Conservation (phyloP, 75 land plant species). For the Pinus albicaulis region DNA sequence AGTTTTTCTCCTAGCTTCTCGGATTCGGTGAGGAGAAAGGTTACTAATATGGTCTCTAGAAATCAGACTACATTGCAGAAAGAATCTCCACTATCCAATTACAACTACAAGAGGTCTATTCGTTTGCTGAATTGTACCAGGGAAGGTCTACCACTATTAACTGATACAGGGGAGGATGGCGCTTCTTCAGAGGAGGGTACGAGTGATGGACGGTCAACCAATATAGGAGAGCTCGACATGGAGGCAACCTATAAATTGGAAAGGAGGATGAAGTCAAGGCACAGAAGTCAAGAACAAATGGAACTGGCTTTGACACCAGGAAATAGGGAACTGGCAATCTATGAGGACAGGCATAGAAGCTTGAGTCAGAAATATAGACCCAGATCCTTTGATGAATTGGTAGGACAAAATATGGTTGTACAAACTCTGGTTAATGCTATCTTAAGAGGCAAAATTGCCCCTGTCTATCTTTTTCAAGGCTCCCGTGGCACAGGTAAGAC, state of each 20-base stretch:
- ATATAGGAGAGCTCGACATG: constrained; percentile 60
- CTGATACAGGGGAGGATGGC: constrained; percentile 16
- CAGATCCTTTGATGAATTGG: constrained; percentile 61
- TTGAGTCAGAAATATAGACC: constrained; percentile 77
- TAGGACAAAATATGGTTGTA: constrained; percentile 71
- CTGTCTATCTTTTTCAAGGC: constrained; percentile 87
- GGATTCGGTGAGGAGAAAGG: constrained; percentile 51
- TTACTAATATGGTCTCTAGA: constrained; percentile 44
- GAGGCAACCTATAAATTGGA: constrained; percentile 61
- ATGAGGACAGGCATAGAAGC: constrained; percentile 35
- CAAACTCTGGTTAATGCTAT: constrained; percentile 68
- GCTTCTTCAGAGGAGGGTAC: constrained; percentile 6
- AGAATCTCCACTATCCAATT: constrained; percentile 12
- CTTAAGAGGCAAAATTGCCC: constrained; percentile 53
- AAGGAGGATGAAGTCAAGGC: constrained; percentile 48
- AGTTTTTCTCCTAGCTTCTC: constrained; percentile 65
- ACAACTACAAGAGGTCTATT: constrained; percentile 23
- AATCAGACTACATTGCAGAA: constrained; percentile 18
- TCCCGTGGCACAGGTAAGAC: constrained; percentile 94
- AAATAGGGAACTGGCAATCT: constrained; percentile 8
- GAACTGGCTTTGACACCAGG: constrained; percentile 11
- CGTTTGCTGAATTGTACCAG: constrained; percentile 31
- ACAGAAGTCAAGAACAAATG: constrained; percentile 45
- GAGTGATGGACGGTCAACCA: constrained; percentile 44
- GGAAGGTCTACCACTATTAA: constrained; percentile 14